Conservation (phyloP, 192 early-diverging fungal species). For the Gryganskiella cystojenkinii region DNA sequence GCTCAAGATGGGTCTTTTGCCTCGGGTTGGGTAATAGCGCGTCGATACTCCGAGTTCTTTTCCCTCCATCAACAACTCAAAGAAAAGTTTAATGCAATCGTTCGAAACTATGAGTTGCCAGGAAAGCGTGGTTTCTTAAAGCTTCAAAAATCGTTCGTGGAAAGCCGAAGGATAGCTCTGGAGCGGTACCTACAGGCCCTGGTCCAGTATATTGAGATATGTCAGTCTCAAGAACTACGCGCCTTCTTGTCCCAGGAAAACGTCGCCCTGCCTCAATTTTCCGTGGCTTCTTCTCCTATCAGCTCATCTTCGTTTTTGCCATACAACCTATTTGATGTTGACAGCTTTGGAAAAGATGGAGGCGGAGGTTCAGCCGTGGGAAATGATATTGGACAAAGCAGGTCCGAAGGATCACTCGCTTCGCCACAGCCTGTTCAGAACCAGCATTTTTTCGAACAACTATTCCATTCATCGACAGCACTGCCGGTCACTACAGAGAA, state of each 20-base stretch:
- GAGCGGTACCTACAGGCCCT: conserved; percentile 79
- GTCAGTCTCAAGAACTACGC: conserved; percentile 69
- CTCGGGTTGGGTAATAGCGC: conserved; percentile 80
- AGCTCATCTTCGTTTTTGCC: neutral
- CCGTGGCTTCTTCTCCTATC: too few species aligned
- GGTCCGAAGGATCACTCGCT: neutral
- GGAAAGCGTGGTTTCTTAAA: conserved; percentile 76
- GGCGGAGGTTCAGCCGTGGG: neutral
- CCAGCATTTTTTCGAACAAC: conserved; percentile 37
- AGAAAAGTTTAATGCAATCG: conserved; percentile 58
- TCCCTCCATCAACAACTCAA: conserved; percentile 80
- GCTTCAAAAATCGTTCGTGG: conserved; percentile 73
- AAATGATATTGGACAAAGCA: neutral
- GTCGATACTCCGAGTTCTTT: conserved; percentile 90
- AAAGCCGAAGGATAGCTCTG: conserved; percentile 71
- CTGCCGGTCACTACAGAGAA: conserved; percentile 12
- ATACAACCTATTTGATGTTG: conserved; percentile 17
- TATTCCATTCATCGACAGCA: conserved; percentile 37
- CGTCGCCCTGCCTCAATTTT: conserved; percentile 52
- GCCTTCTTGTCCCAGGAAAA: conserved; percentile 79
- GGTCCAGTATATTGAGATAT: conserved; percentile 65
- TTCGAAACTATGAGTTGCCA: conserved; percentile 78
- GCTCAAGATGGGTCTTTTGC: conserved; percentile 59
- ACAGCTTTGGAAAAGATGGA: neutral
- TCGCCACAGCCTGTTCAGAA: neutral